These are phyloP conservation scores for Rhodomyrtus psidioides DNA, from an alignment of 441 rosid genomes.

Conservation along the genomic window DNA sequence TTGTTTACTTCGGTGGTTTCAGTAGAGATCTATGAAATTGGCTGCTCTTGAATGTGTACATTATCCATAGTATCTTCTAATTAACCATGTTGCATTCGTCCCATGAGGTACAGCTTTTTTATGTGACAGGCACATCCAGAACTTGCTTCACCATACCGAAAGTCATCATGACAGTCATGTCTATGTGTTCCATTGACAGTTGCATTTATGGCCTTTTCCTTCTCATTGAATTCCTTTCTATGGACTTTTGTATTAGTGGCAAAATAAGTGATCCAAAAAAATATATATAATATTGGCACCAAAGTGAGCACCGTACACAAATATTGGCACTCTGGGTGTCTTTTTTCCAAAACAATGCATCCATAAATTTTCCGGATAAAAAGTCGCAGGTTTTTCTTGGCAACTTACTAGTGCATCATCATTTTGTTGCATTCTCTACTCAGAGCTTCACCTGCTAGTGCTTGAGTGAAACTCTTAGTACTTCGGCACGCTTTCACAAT, in stretches of 20 bases:
- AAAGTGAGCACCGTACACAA: too few relatives aligned
- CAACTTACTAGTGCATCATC: neutral
- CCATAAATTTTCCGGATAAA: neutral
- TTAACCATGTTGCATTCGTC: neutral
- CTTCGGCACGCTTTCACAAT: neutral
- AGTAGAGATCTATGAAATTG: neutral
- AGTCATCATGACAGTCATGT: neutral
- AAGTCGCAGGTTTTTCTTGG: neutral
- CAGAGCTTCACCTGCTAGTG: neutral
- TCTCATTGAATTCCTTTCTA: neutral
- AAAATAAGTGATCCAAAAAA: neutral
- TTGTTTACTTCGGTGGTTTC: neutral
- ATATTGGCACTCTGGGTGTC: too few relatives aligned
- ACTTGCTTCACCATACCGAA: neutral
- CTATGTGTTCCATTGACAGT: neutral
- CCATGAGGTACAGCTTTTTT: neutral
- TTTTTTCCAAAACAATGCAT: neutral
- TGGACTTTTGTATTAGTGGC: neutral
- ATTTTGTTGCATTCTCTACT: neutral
- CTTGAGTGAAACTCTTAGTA: neutral
- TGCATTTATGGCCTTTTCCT: neutral
- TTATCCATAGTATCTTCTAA: neutral
- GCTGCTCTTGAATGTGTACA: neutral
- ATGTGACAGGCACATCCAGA: neutral
- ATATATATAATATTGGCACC: too few relatives aligned